Evolutionary conservation across 2,329 filamentous ascomycete species (phyloP).

Genomic region (Monilinia vaccinii-corymbosi): DNA sequence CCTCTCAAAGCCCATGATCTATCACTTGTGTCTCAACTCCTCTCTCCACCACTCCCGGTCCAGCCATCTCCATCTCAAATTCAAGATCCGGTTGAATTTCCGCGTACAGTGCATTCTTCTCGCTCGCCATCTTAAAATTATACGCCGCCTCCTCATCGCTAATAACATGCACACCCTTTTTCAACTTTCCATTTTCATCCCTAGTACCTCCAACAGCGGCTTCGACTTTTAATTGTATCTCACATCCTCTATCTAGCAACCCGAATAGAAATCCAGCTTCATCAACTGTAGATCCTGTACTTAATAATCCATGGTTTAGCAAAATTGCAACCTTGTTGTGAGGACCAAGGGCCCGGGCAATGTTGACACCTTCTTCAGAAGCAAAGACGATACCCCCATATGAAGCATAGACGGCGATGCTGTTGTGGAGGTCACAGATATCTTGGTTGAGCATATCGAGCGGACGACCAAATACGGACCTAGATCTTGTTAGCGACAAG

Average conservation of each 20-base stretch:
- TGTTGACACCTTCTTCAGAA: conserved; percentile 53
- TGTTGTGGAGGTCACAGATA: conserved; percentile 54
- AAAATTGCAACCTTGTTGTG: conserved; percentile 53
- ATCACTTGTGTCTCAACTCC: conserved; percentile 26
- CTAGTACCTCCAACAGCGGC: conserved; percentile 48
- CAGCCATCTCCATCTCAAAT: conserved; percentile 37
- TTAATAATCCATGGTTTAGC: conserved; percentile 64
- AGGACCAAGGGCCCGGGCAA: conserved; percentile 53
- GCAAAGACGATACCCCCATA: conserved; percentile 57
- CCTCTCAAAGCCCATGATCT: conserved; percentile 20
- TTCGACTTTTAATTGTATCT: conserved; percentile 59
- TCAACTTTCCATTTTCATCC: conserved; percentile 33
- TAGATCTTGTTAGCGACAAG: conserved; percentile 35
- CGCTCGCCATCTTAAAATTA: conserved; percentile 41
- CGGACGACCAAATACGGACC: conserved; percentile 53
- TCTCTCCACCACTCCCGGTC: conserved; percentile 25
- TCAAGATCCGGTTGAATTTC: conserved; percentile 41
- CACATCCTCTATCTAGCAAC: conserved; percentile 58
- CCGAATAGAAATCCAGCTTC: conserved; percentile 65
- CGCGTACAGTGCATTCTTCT: conserved; percentile 37
- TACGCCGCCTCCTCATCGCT: conserved; percentile 46
- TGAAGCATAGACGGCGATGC: conserved; percentile 54
- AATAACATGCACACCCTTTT: conserved; percentile 30
- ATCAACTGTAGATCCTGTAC: conserved; percentile 62
- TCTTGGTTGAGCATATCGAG: conserved; percentile 66